phyloP scores from a whole-genome alignment of 345 rosid species.

The Murraya paniculata region DNA sequence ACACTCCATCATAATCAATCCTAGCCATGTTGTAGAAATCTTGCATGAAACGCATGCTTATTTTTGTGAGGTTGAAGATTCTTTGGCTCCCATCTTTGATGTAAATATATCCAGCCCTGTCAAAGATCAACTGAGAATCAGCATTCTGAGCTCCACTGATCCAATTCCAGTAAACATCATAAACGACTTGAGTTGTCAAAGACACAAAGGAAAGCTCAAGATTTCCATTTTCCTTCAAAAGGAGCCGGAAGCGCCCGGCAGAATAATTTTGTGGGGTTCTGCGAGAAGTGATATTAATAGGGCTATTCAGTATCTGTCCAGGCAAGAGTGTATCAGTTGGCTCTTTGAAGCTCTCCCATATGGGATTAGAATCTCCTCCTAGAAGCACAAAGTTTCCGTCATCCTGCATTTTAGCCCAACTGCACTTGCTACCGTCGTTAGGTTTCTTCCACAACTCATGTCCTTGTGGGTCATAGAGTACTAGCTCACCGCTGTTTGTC shows the following conservation, averaged over 20 bases:
- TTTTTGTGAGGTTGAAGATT: background rate
- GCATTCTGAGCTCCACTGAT: background rate
- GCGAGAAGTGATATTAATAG: background rate
- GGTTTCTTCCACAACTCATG: background rate
- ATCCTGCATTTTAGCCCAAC: background rate
- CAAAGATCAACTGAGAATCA: background rate
- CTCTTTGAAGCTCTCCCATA: conserved; percentile 14
- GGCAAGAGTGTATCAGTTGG: conserved; percentile 18
- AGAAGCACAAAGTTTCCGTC: conserved; percentile 13
- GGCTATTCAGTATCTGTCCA: background rate
- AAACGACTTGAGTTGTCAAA: background rate
- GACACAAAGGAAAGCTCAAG: conserved; percentile 7
- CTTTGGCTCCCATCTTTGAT: background rate
- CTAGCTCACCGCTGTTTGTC: conserved; percentile 4
- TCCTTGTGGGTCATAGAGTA: background rate
- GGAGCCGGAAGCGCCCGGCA: background rate
- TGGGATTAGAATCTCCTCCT: background rate
- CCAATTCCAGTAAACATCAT: background rate
- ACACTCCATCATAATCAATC: conserved; percentile 15
- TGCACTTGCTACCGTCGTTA: background rate
- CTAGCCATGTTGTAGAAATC: background rate
- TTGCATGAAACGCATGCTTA: background rate
- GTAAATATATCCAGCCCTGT: conserved; percentile 8
- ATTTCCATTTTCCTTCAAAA: background rate
- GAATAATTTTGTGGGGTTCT: background rate